Base-by-base conservation (phyloP, 176 grass and related monocot species). In the Chloris gayana region DNA sequence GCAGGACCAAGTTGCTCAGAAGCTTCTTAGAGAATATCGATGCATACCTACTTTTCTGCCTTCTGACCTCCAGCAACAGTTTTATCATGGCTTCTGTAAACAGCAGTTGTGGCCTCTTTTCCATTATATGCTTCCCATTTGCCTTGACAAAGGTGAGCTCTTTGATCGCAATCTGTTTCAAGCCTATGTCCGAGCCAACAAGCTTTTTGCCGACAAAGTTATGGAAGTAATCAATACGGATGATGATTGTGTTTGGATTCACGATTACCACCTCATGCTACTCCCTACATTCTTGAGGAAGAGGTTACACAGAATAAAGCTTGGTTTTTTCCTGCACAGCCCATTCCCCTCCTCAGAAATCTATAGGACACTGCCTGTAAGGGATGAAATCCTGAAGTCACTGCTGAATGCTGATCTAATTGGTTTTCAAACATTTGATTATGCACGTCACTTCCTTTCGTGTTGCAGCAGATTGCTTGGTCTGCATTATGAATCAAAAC, bases 211-310 rank as follows among this genome's bases (percentile, higher is more conserved):
- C 0, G 92, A 98, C 76, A 98, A 94, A 78, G 85, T 98, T 69
- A 85, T 94, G 87, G 95, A 98, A 87, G 92, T 86, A 77, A 89
- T 98, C 72, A 98, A 98, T 84, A 87, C 89, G 35, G 92, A 98
- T 87, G 89, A 94, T 87, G 95, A 94, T 84, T 89, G 70, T 85
- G 92, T 98, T 22, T 98, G 95, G 95, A 86, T 98, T 75, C 95
- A 98, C 87, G 95, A 98, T 82, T 98, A 98, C 73, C 95, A 97
- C 79, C 92, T 97, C 47, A 97, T 97, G 94, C 89, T 97, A 82
- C 89, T 97, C 13, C 91, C 94, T 42, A 97, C 94, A 75, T 92
- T 97, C 85, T 76, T 94, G 65, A 97, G 94, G 58, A 97, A 90
- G 75, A 84, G 87, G 56, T 78, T 97, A 44, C 90, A 94, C 69